Base-by-base conservation (phyloP, 176 grass and related monocot genomes). In the Hyparrhenia diplandra region DNA sequence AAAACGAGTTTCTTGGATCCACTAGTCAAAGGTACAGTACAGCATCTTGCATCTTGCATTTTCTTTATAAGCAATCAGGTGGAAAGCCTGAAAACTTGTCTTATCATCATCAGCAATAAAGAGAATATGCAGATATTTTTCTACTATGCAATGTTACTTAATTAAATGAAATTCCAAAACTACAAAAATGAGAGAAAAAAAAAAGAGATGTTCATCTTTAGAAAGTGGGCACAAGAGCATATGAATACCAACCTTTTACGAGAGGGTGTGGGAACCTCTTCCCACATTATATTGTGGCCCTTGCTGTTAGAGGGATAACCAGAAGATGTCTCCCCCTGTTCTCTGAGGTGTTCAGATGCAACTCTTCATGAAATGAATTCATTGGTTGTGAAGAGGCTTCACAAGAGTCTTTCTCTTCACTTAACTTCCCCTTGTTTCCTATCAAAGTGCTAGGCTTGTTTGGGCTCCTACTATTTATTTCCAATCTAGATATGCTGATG, bases 231-330 rank as follows among this genome's bases (percentile, higher is more conserved):
- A 83, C 2, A 86, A 69, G 30, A 63, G 60, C 47, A 23, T 58
- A 34, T 21, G 73, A 78, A 78, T 47, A 82, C 85, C 76, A 42
- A 96, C 93, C 85, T 93, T 90, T 88, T 93, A 66, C 60, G 55
- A 78, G 87, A 85, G 76, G 74, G 68, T 32, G 70, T 79, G 21
- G 37, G 72, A 20, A 30, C 58, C 84, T 51, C 82, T 79, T 84
- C 40, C n/a, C 60, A 51, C 58, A 64, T 37, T 60, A 30, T 74
- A 43, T 27, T 69, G 49, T 75, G 27, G 9, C 20, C 51, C 40
- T 32, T 78, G 78, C 78, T 65, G 73, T 70, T 80, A 34, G 10
- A 34, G 30, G 73, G 46, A 79, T 45, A 30, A 81, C 47, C 84
- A 57, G 63, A 14, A 79, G 86, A 81, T 67, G 74, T 69, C 55